Base-by-base conservation (phyloP, 2,329 filamentous ascomycete genomes). In the Calonectria hawksworthii region DNA sequence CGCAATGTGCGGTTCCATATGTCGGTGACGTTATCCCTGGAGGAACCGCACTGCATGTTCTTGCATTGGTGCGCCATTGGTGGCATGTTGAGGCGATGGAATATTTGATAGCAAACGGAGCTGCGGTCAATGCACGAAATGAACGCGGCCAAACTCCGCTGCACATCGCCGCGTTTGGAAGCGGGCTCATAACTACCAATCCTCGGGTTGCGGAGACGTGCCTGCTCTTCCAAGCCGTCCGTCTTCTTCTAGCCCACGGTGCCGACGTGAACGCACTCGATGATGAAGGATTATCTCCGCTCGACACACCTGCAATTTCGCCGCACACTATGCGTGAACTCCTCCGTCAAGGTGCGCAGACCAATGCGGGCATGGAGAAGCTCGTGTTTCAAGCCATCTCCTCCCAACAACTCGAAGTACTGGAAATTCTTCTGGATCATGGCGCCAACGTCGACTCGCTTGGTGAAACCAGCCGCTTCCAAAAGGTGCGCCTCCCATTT, bases 61-160 rank as follows among this genome's bases (percentile, higher is more conserved):
- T 80, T 2, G 78, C 78, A 3, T 68, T 74, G 10, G 77, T 63
- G 3, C 54, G 68, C 14, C 11, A 54, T 11, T 75, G 75, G 63
- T 80, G 79, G 79, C 74, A 80, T 14, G 0, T 77, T 9, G 69
- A 77, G 8, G 78, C 30, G 9, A n/a, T 80, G 8, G 67, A 21
- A 16, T 78, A 76, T 26, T 44, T 80, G 5, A 56, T 79, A 21
- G 36, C 38, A 5, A 32, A 73, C 1, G 78, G 78, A n/a, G 77
- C 78, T 2, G 28, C 70, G 4, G 50, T 74, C 1, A 63, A 80
- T 36, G 69, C 67, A 0, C 1, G 36, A 10, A 34, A 77, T 11
- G 41, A 51, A 3, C 6, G 59, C 16, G 72, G 70, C 1, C 52
- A 69, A 11, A 74, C 77, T n/a, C 74, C 78, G 7, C 64, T 80